Evolutionary conservation across 805 yeast species (phyloP).

Genomic region (Candida golubevii): DNA sequence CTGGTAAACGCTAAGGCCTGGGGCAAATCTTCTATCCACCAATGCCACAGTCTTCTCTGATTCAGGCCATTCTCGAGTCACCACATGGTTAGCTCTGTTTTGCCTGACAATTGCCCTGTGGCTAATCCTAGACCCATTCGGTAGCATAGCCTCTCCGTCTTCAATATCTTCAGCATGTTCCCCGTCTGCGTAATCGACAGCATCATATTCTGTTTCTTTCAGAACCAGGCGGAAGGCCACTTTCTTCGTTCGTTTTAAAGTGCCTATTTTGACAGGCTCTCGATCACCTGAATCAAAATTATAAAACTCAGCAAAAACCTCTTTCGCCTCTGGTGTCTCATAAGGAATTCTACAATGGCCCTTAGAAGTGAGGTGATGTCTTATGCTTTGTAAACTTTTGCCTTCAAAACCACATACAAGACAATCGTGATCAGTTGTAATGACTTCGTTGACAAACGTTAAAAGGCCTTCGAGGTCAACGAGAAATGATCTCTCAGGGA

Average conservation of each 20-base stretch:
- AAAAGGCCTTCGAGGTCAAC: slow-evolving; percentile 37
- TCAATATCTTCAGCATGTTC: slow-evolving; percentile 13
- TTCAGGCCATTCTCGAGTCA: slow-evolving; percentile 42
- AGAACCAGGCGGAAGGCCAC: slow-evolving; percentile 25
- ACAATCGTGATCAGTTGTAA: slow-evolving; percentile 40
- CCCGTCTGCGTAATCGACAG: slow-evolving; percentile 14
- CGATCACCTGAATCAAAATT: slow-evolving; percentile 24
- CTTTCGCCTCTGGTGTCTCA: slow-evolving; percentile 38
- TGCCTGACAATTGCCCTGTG: slow-evolving; percentile 73
- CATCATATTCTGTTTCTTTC: slow-evolving; percentile 14
- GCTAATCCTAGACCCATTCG: slow-evolving; percentile 75
- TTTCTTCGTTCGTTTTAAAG: slow-evolving; percentile 16
- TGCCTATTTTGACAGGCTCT: slow-evolving; percentile 4
- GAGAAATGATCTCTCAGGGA: slow-evolving; percentile 40
- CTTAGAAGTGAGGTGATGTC: slow-evolving; percentile 42
- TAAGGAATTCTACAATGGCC: slow-evolving; percentile 46
- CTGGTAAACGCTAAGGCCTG: slow-evolving; percentile 29
- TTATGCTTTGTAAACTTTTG: slow-evolving; percentile 34
- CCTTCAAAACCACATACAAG: slow-evolving; percentile 44
- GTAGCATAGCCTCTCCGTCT: slow-evolving; percentile 39
- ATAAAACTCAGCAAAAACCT: slow-evolving; percentile 35
- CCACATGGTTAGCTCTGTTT: slow-evolving; percentile 55
- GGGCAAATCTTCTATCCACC: slow-evolving; percentile 55
- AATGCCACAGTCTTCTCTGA: slow-evolving; percentile 73
- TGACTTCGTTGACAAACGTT: slow-evolving; percentile 33